phyloP scores from a whole-genome alignment of 2,329 filamentous ascomycete species.

The Septoria linicola region DNA sequence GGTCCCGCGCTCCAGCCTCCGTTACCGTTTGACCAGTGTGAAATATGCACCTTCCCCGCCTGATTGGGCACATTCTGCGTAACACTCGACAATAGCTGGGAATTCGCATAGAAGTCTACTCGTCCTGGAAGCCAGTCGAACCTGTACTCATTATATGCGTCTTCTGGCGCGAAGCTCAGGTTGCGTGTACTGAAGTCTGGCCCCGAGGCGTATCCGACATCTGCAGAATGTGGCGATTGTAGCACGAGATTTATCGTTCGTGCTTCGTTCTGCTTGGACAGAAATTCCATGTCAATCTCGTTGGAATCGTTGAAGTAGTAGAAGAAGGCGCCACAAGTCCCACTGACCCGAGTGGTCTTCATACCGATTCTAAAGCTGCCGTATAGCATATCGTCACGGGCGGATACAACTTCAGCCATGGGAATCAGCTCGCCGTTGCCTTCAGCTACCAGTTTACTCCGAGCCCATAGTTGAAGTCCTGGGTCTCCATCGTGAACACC shows the following conservation, averaged over 20 bases:
- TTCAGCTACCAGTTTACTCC: constrained; percentile 35
- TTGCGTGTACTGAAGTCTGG: constrained; percentile 57
- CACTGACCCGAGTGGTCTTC: constrained; percentile 59
- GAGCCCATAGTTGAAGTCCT: constrained; percentile 60
- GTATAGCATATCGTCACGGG: constrained; percentile 62
- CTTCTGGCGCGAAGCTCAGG: constrained; percentile 65
- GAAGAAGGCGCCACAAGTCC: constrained; percentile 78
- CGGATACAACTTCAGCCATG: constrained; percentile 63
- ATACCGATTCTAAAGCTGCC: constrained; percentile 69
- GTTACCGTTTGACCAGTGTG: constrained; percentile 78
- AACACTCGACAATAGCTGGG: constrained; percentile 55
- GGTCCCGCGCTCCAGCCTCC: constrained; percentile 69
- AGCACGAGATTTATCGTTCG: constrained; percentile 72
- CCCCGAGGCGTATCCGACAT: constrained; percentile 59
- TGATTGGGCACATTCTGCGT: constrained; percentile 51
- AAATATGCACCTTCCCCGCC: constrained; percentile 67
- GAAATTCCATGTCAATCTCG: constrained; percentile 79
- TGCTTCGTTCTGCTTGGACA: constrained; percentile 55
- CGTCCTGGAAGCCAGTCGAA: constrained; percentile 67
- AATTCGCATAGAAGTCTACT: constrained; percentile 70
- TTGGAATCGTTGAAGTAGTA: constrained; percentile 80
- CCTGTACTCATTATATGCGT: constrained; percentile 72
- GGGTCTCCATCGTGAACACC: constrained; percentile 48
- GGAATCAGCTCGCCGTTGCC: constrained; percentile 47
- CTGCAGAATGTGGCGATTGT: constrained; percentile 62